Evolutionary conservation across 352 stramenopile species (phyloP).

Genomic region (Globisporangium paroecandrum): DNA sequence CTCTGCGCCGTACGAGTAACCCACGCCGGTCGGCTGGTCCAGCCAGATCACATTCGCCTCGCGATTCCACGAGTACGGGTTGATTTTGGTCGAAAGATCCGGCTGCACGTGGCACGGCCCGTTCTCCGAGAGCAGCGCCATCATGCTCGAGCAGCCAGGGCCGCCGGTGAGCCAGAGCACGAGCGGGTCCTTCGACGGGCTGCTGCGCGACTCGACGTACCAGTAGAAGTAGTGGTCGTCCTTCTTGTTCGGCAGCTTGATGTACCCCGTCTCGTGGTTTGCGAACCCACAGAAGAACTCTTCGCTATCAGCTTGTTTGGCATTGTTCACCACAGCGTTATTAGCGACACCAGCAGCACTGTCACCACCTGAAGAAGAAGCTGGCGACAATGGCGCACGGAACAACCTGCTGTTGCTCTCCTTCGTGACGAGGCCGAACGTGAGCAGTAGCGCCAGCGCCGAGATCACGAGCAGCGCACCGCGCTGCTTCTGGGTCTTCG

Average conservation of each 20-base stretch:
- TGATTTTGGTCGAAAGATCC: conserved; percentile 24
- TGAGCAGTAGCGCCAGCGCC: conserved; percentile 17
- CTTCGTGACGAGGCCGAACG: conserved; percentile 16
- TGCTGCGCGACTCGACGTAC: conserved; percentile 36
- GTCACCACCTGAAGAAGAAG: background rate
- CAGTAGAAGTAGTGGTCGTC: conserved; percentile 61
- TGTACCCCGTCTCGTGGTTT: conserved; percentile 32
- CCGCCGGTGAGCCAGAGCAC: conserved; percentile 51
- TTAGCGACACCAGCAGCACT: background rate
- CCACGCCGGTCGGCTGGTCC: conserved; percentile 14
- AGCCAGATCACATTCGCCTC: conserved; percentile 45
- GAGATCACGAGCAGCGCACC: conserved; percentile 6
- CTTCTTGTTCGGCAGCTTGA: conserved; percentile 38
- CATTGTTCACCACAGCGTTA: conserved; percentile 9
- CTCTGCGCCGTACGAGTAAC: conserved; percentile 31
- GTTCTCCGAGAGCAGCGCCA: conserved; percentile 37
- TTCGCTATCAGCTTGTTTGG: background rate
- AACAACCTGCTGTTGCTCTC: conserved; percentile 15
- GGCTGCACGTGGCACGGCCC: conserved; percentile 34
- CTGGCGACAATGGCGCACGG: background rate
- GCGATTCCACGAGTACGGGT: conserved; percentile 39
- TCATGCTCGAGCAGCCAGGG: conserved; percentile 37
- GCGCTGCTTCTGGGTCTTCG: conserved; percentile 9
- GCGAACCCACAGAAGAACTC: conserved; percentile 17
- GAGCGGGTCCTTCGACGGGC: conserved; percentile 30